These are phyloP conservation scores for Cetradonia linearis DNA, from an alignment of 495 filamentous ascomycete species.

Conservation along the genomic window DNA sequence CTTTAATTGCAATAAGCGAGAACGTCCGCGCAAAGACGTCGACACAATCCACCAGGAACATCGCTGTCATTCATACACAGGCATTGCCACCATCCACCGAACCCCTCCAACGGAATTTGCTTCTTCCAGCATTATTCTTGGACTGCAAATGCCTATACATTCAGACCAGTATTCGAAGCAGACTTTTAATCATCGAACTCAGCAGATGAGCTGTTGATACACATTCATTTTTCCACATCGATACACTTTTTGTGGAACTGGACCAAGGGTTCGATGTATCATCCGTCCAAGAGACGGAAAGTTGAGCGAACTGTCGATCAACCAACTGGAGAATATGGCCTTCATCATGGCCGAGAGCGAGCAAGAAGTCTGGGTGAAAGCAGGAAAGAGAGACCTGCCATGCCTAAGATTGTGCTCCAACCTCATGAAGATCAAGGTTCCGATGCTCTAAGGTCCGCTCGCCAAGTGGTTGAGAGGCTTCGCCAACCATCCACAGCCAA, in stretches of 20 bases:
- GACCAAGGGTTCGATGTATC: conserved; percentile 21
- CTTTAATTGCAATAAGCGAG: conserved; percentile 23
- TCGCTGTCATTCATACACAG: conserved; percentile 9
- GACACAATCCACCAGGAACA: conserved; percentile 10
- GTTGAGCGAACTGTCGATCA: conserved; percentile 12
- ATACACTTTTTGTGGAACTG: neutral
- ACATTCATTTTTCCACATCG: conserved; percentile 10
- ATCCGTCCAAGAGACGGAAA: conserved; percentile 24
- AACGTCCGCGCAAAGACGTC: conserved; percentile 24
- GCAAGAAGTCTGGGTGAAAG: conserved; percentile 8
- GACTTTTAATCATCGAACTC: conserved; percentile 10
- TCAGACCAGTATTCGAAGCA: conserved; percentile 5
- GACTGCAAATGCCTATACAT: conserved; percentile 7
- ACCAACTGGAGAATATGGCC: neutral
- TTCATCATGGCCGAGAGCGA: conserved; percentile 15
- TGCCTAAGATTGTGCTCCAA: conserved; percentile 17
- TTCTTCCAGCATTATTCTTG: neutral
- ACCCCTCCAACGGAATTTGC: neutral
- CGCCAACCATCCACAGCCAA: neutral
- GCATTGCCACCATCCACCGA: conserved; percentile 3
- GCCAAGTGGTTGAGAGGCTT: conserved; percentile 8
- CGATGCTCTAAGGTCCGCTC: neutral
- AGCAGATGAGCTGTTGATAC: conserved; percentile 10
- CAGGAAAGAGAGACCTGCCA: conserved; percentile 7
- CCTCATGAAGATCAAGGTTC: conserved; percentile 1